Evolutionary conservation across 2,329 filamentous ascomycete genomes (phyloP).

Genomic region (Diaporthe citrichinensis): DNA sequence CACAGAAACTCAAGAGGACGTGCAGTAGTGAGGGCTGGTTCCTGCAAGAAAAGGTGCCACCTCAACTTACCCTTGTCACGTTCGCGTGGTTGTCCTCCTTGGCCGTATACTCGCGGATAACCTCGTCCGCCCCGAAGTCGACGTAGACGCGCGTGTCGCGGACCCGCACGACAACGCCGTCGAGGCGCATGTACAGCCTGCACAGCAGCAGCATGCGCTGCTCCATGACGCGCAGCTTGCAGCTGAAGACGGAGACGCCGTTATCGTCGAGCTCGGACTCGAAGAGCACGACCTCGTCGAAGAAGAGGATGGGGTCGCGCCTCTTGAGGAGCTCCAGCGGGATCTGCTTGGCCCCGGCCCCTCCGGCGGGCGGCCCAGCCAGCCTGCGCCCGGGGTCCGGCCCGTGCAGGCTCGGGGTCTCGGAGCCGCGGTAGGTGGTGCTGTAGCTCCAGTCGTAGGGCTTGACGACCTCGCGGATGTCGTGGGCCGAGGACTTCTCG

Average conservation of each 20-base stretch:
- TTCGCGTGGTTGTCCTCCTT: constrained; percentile 86
- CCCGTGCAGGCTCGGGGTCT: constrained; percentile 45
- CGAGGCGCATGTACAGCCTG: constrained; percentile 92
- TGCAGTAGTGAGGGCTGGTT: too few relatives aligned
- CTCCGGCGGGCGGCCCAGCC: not conserved
- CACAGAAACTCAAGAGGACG: not conserved
- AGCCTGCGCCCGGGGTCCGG: constrained; percentile 31
- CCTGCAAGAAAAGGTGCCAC: not conserved
- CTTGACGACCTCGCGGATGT: constrained; percentile 93
- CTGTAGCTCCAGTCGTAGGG: constrained; percentile 99
- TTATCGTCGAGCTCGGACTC: constrained; percentile 99
- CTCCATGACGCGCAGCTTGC: constrained; percentile 95
- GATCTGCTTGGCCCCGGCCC: constrained; percentile 63
- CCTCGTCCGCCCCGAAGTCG: constrained; percentile 83
- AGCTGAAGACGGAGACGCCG: constrained; percentile 89
- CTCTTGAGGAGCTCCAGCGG: constrained; percentile 89
- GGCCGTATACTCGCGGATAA: constrained; percentile 92
- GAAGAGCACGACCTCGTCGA: constrained; percentile 95
- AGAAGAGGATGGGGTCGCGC: constrained; percentile 95
- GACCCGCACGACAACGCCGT: constrained; percentile 89
- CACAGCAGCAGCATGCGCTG: constrained; percentile 86
- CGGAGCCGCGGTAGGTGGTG: constrained; percentile 85
- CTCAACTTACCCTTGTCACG: constrained; percentile 74
- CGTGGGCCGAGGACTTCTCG: constrained; percentile 84
- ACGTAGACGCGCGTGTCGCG: constrained; percentile 93